Base-by-base conservation (phyloP, 306 rosid genomes). In the Dryas drummondii region DNA sequence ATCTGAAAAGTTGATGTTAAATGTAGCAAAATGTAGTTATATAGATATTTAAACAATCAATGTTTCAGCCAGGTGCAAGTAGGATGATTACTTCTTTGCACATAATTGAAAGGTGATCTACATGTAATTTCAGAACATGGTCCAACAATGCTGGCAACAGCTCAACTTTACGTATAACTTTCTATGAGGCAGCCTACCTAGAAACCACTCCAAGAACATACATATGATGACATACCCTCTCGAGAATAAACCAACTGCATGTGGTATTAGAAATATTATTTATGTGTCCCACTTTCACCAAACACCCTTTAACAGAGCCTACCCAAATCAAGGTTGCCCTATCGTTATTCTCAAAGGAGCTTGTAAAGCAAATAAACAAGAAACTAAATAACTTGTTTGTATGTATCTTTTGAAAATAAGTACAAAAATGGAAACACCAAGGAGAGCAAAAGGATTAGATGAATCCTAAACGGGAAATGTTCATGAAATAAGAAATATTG, bases 121-220 rank as follows among this genome's bases (percentile, higher is more conserved):
- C 44, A 6, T 7, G 46, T 10, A 68, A 37, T 5, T 50, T 68
- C 46, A 49, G 47, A 67, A 15, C 37, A 42, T 44, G 53, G n/a
- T 22, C 55, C 44, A 26, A 19, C 19, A 45, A n/a, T 57, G 45
- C 16, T 5, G 27, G 60, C 13, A 13, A 14, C 40, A 16, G 49
- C 49, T 16, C 44, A 41, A 51, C 32, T 32, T 49, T 26, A 26
- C 46, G 26, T 16, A 37, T 22, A 54, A 54, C 16, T 70, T 54
- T 70, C 51, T 54, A 8, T 40, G 42, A 71, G 65, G 65, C 60
- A 16, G 22, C 49, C 59, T 37, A 16, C 0, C 7, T 14, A 32
- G 44, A 49, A 50, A 10, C 48, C 77, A 72, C 55, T 22, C 46
- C 9, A 72, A n/a, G 56, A 44, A 52, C 49, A 61, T 42, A 42